Evolutionary conservation across 2,329 filamentous ascomycete genomes (phyloP).

Genomic region (Harringtonia aguacate): DNA sequence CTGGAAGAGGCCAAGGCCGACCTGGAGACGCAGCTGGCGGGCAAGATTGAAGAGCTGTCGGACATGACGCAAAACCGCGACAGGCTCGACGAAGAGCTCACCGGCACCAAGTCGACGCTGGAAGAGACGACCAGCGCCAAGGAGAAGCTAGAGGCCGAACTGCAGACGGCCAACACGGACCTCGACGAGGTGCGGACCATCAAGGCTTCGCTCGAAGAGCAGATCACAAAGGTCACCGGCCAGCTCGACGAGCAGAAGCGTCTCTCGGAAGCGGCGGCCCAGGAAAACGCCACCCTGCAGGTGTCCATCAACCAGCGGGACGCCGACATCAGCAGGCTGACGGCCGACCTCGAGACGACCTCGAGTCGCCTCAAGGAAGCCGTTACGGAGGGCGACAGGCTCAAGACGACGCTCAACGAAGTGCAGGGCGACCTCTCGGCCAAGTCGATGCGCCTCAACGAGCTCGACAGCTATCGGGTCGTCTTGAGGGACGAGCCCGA

Average conservation of each 20-base stretch:
- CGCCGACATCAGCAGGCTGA: slow-evolving; percentile 14
- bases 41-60: slow-evolving; percentile 14
- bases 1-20: slow-evolving; percentile 16
- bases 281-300: slow-evolving; percentile 14
- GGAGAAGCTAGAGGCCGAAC: slow-evolving; percentile 6
- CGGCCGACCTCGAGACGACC: slow-evolving; percentile 12
- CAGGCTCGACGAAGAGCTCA: slow-evolving; percentile 10
- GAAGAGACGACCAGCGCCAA: not conserved
- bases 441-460: slow-evolving; percentile 14
- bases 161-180: slow-evolving; percentile 11
- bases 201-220: slow-evolving; percentile 1
- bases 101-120: slow-evolving; percentile 14
- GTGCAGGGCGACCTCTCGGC: slow-evolving; percentile 13
- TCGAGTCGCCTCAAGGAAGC: slow-evolving; percentile 16
- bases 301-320: slow-evolving; percentile 12
- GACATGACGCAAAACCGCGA: slow-evolving; percentile 9
- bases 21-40: slow-evolving; percentile 15
- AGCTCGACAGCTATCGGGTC: slow-evolving; percentile 20
- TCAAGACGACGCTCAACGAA: slow-evolving; percentile 14
- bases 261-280: slow-evolving; percentile 5
- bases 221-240: slow-evolving; percentile 2
- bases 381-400: slow-evolving; percentile 9
- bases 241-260: slow-evolving; percentile 8
- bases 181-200: slow-evolving; percentile 4
- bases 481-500: slow-evolving; percentile 18